Evolutionary conservation across 306 rosid genomes (phyloP).

Genomic region (Prunus padus): DNA sequence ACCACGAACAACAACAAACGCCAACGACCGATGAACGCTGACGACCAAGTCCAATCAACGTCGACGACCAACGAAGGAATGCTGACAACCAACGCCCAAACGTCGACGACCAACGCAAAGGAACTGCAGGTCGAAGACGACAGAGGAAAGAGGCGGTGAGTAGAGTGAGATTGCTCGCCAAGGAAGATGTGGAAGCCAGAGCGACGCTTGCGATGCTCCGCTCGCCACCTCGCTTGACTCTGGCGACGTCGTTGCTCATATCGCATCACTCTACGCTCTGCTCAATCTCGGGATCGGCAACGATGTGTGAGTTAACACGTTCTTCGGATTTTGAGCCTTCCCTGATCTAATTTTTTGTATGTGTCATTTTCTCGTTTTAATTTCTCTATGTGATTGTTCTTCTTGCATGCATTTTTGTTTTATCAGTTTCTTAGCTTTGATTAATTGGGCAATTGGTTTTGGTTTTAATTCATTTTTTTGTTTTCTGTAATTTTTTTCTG

Average conservation of each 20-base stretch:
- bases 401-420: constrained; percentile 19
- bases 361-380: background rate
- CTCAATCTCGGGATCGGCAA: constrained; percentile 96
- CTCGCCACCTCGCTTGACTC: constrained; percentile 79
- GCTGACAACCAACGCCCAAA: too few relatives aligned
- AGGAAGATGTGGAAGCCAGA: constrained; percentile 71
- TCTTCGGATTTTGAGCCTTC: background rate
- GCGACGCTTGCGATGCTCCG: constrained; percentile 74
- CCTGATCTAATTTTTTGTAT: background rate
- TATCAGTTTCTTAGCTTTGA: background rate
- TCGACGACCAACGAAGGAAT: too few relatives aligned
- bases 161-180: constrained; percentile 58
- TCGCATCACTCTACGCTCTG: constrained; percentile 83
- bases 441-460: background rate
- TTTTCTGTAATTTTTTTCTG: constrained; percentile 5
- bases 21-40: too few relatives aligned
- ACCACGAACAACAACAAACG: too few relatives aligned
- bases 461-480: background rate
- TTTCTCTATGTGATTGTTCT: background rate
- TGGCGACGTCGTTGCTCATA: constrained; percentile 58
- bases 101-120: constrained; percentile 27
- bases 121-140: constrained; percentile 58
- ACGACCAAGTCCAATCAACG: too few relatives aligned
- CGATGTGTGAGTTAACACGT: constrained; percentile 60
- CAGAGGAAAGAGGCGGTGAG: constrained; percentile 58